Evolutionary conservation across 306 rosid species (phyloP), one percentile per base, ranked within the genome.

Genomic region (Dalbergia oliveri): DNA sequence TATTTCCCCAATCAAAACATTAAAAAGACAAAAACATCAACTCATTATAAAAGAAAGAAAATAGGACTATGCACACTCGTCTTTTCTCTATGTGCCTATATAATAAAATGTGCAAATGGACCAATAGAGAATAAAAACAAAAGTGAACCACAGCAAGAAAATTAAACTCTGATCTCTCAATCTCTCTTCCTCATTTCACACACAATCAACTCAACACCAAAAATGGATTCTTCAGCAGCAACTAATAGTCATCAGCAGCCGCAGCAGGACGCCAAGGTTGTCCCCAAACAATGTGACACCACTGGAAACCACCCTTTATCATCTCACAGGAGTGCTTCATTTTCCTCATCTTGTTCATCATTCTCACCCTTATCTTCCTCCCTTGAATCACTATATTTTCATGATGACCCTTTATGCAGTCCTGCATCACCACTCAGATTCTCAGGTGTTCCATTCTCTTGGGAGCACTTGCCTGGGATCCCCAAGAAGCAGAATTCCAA

Each of bases 401-500:
- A 56, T 16, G 91, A 90, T 31, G 87, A 84, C 37, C 80, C 88
- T 35, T 87, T 88, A 1, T 78, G 79, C 2, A 79, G 86, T 16
- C 91, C 81, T 31, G 83, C 87, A 49, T 79, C 88, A 12, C 94
- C 96, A 1, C 81, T 84, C 44, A 83, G 84, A 41, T 80, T 87
- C 80, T 91, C 97, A 9, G 92, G 98, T n/a, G 90, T 92, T 41
- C 99, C 99, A 8, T 95, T 95, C 75, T 95, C 99, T n/a, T 95
- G 99, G 99, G 99, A 95, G 56, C 92, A 90, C 50, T 72, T 88
- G 9, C 99, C 99, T 0, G 99, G 99, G 67, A 91, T 95, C 66
- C 98, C 99, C 54, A 95, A 95, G 88, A 87, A 91, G 60, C 94
- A 86, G 56, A 76, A 34, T 44, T 84, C 89, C 68, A 86, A 75